A percentile compares a stretch with the other conserved stretches of the same genome.
Evolutionary conservation across 2,329 filamentous ascomycete genomes (phyloP).

Genomic region (Didymosphaeria variabile): DNA sequence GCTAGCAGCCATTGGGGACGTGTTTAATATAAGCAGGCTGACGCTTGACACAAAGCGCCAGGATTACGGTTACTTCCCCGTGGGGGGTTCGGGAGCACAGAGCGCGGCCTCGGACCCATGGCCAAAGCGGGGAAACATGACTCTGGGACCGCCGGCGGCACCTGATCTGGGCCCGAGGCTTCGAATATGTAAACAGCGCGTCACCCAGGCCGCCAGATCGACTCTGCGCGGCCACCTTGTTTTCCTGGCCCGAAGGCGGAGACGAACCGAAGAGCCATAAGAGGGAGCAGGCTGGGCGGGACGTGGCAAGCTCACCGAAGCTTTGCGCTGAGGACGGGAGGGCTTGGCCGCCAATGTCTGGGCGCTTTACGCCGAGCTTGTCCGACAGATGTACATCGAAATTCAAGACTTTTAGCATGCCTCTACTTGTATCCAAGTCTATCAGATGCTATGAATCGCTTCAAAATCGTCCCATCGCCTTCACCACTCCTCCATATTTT

Average conservation of each 20-base stretch:
- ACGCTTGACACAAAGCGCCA: background rate
- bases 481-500: conserved; percentile 69
- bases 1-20: conserved; percentile 4
- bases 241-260: background rate
- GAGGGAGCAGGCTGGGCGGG: no score
- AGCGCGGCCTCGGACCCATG: conserved; percentile 1
- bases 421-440: background rate
- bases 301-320: conserved; percentile 69
- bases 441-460: no score
- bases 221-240: background rate
- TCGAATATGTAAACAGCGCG: background rate
- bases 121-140: background rate
- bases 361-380: conserved; percentile 68
- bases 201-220: background rate
- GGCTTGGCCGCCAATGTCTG: conserved; percentile 69
- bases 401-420: background rate
- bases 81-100: conserved; percentile 4
- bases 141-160: background rate
- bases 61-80: conserved; percentile 9
- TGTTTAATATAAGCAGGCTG: conserved; percentile 14
- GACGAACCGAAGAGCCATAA: background rate
- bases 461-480: background rate
- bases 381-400: no score
- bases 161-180: conserved; percentile 7
- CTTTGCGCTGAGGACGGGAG: conserved; percentile 78